A percentile compares a stretch with the other conserved stretches of the same genome.
Evolutionary conservation across 768 basidiomycete genomes (phyloP).

Genomic region (Termitomyces sp.): DNA sequence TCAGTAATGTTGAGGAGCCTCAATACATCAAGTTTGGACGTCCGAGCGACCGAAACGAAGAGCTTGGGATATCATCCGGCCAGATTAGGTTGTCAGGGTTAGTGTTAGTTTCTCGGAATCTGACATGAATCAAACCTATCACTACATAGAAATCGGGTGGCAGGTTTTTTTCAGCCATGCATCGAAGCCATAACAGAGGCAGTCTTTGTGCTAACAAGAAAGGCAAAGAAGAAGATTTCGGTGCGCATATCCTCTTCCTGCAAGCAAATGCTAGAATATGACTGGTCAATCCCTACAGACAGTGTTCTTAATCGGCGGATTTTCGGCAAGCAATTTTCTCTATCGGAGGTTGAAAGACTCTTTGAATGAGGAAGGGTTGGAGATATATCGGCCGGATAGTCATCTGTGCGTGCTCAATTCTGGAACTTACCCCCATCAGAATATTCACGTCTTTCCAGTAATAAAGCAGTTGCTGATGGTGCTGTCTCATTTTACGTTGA

Average conservation of each 20-base stretch:
- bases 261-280: not conserved
- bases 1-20: conserved; percentile 31
- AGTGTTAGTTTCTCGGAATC: not conserved
- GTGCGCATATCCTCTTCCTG: conserved; percentile 4
- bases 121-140: not conserved
- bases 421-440: not conserved
- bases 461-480: conserved; percentile 42
- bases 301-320: conserved; percentile 39
- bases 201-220: not conserved
- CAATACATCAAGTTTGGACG: conserved; percentile 44
- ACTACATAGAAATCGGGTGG: conserved; percentile 6
- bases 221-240: conserved; percentile 11
- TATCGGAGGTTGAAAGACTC: conserved; percentile 22
- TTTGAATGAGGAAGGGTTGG: conserved; percentile 16
- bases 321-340: conserved; percentile 38
- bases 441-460: conserved; percentile 19
- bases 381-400: conserved; percentile 13
- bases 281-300: conserved; percentile 16
- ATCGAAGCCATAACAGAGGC: conserved; percentile 12
- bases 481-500: conserved; percentile 22
- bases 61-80: conserved; percentile 36
- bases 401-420: conserved; percentile 10
- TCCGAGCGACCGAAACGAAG: conserved; percentile 30
- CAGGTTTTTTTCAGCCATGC: conserved; percentile 15
- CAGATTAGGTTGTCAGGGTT: conserved; percentile 38